These are phyloP conservation scores for Phellopilus nigrolimitatus DNA, from an alignment of 1,284 basidiomycete species.

Conservation along the genomic window DNA sequence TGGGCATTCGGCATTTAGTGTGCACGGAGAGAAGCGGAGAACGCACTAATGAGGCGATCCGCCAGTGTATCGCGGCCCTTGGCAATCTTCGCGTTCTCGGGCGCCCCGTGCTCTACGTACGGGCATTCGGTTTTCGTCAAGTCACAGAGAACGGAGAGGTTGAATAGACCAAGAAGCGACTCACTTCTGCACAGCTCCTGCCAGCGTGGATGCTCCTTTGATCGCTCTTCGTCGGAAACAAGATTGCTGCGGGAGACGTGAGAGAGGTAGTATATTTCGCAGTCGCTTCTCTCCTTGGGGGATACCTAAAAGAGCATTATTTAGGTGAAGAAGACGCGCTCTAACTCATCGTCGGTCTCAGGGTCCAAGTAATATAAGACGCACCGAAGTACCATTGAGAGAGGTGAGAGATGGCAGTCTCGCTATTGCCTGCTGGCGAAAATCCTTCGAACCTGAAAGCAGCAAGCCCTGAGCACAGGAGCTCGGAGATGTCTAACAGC, in stretches of 20 bases:
- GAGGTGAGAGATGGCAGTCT: conserved; percentile 56
- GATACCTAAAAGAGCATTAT: conserved; percentile 11
- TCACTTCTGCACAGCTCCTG: conserved; percentile 55
- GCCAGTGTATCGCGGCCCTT: conserved; percentile 50
- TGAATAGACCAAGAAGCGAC: conserved; percentile 26
- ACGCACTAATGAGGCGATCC: conserved; percentile 57
- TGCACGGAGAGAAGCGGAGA: conserved; percentile 1
- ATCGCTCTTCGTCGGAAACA: conserved; percentile 40
- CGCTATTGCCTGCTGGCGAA: conserved; percentile 68
- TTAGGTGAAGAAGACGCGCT: background rate
- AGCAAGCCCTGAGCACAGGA: conserved; percentile 16
- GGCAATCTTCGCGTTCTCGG: conserved; percentile 35
- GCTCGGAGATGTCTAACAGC: conserved; percentile 9
- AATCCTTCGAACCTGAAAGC: conserved; percentile 32
- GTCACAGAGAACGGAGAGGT: conserved; percentile 14
- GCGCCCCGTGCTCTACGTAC: conserved; percentile 55
- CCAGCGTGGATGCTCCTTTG: conserved; percentile 58
- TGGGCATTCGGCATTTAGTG: background rate
- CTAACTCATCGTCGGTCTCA: background rate
- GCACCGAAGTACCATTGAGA: conserved; percentile 69
- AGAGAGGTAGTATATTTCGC: conserved; percentile 82
- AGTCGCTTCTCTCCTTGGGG: conserved; percentile 71
- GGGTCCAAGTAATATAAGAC: conserved; percentile 24
- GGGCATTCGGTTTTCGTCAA: conserved; percentile 6
- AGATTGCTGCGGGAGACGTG: conserved; percentile 43